Evolutionary conservation across 306 rosid species (phyloP), one percentile per base, ranked within the genome.

Genomic region (Castanea mollissima): DNA sequence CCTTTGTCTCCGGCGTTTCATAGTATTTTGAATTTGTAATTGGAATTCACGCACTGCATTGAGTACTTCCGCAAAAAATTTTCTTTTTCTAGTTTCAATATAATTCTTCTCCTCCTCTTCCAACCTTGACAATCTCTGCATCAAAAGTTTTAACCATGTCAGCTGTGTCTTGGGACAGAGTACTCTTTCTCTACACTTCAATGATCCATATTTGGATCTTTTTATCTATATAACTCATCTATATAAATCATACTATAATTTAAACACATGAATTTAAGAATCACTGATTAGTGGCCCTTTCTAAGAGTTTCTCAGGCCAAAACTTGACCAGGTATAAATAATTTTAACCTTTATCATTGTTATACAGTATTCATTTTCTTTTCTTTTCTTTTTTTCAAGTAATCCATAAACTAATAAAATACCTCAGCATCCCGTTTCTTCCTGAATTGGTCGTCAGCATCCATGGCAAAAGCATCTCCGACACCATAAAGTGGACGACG

Each of bases 31-130:
- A 83, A 84, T 87, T 88, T 93, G 99, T 81, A 96, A 88, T 78
- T 93, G 99, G 85, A 93, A 90, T 79, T 96, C 99, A 60, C 99
- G 99, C 74, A 93, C 97, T 75, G 94, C 82, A 89, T 93, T 93
- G 35, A 93, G 93, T 80, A 96, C 57, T 87, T 96, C 98, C 0
- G 97, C 86, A 75, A 96, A 96, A 79, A 96, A 96, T 71, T 87
- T 96, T 62, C 99, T 89, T 86, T 92, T 96, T 83, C 92, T 92
- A 76, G 94, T 91, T 81, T 96, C 99, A 51, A 88, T 80, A 27
- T 88, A 91, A 81, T 87, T 93, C 81, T 92, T 96, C 85, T 93
- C 93, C 87, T 87, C 94, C 85, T 93, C 99, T 86, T 89, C 93
- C 80, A 93, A 82, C 85, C 97, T 91, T 82, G 97, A 91, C 56